Evolutionary conservation across 2,329 filamentous ascomycete genomes (phyloP).

Genomic region (Diaporthe nobilis): DNA sequence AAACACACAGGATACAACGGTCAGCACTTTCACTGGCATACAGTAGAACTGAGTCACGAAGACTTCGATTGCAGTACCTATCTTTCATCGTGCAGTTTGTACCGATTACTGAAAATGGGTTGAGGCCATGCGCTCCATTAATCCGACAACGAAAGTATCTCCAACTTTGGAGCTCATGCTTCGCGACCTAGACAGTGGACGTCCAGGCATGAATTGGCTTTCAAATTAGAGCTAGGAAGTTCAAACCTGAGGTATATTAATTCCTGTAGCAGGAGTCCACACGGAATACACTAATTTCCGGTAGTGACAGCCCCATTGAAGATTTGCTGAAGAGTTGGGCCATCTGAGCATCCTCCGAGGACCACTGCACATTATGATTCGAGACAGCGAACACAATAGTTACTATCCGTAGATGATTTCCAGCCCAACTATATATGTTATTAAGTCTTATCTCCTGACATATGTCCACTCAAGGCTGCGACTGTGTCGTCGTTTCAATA

Average conservation of each 20-base stretch:
- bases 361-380: background rate
- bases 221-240: background rate
- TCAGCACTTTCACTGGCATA: too few relatives aligned
- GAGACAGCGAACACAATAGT: background rate
- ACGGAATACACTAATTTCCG: background rate
- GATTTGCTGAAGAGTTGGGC: too few relatives aligned
- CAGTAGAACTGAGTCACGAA: rapidly evolving
- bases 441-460: rapidly evolving
- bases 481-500: background rate
- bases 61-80: rapidly evolving
- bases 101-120: rapidly evolving
- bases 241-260: rapidly evolving
- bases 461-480: rapidly evolving
- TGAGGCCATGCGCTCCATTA: background rate
- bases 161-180: background rate
- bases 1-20: too few relatives aligned
- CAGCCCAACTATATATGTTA: background rate
- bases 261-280: too few relatives aligned
- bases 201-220: background rate
- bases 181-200: background rate
- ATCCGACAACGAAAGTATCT: background rate
- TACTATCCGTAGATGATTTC: rapidly evolving
- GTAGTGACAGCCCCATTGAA: background rate
- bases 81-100: too few relatives aligned
- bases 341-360: too few relatives aligned